These are phyloP conservation scores for Dipteronia dyeriana DNA, from an alignment of 345 rosid genomes.

Conservation along the genomic window DNA sequence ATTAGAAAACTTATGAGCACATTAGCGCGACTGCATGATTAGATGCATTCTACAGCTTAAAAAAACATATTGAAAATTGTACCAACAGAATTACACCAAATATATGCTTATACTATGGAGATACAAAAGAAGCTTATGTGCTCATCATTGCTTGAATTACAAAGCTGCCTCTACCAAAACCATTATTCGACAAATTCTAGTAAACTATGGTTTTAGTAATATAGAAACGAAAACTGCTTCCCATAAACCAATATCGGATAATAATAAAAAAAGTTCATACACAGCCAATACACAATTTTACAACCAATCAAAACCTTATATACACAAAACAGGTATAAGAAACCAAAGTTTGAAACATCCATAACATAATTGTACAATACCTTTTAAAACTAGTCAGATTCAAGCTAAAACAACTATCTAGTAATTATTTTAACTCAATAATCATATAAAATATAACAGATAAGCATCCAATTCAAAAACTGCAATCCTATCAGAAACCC, in stretches of 20 bases:
- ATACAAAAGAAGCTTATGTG: too few species aligned
- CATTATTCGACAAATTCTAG: neutral
- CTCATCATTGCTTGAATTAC: neutral
- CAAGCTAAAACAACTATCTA: neutral
- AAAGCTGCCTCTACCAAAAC: neutral
- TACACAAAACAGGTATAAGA: neutral
- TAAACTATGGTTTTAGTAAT: neutral
- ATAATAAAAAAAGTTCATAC: neutral
- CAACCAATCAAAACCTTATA: neutral
- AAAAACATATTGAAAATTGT: neutral
- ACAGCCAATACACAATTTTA: neutral
- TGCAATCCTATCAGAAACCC: neutral
- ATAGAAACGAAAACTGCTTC: neutral
- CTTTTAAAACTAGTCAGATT: neutral
- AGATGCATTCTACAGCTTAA: neutral
- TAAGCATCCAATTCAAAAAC: neutral
- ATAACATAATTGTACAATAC: neutral
- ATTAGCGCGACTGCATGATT: neutral
- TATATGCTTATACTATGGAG: neutral
- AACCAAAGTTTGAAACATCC: constrained; percentile 5
- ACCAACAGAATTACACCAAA: too few species aligned
- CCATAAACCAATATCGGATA: neutral
- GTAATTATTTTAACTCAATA: neutral
- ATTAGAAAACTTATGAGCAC: neutral
- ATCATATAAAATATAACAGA: neutral